Conservation (phyloP, 2,329 filamentous ascomycete species). For the Sporothrix pallida region DNA sequence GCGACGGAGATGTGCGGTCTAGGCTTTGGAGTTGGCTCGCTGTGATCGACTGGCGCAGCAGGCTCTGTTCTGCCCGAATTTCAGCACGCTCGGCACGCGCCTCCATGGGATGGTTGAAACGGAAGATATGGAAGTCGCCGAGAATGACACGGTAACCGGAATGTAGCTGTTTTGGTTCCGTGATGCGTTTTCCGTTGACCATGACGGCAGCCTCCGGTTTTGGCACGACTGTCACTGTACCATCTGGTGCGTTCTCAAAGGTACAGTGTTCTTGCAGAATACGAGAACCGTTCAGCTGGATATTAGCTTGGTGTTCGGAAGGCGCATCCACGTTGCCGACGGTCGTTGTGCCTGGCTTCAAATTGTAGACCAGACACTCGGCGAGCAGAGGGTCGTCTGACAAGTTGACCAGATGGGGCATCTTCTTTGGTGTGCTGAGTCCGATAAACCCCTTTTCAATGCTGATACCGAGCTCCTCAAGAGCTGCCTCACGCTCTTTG, state of each 20-base stretch:
- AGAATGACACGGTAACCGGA: conserved; percentile 95
- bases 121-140: conserved; percentile 97
- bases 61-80: conserved; percentile 75
- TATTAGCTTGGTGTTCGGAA: conserved; percentile 76
- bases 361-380: conserved; percentile 96
- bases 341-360: conserved; percentile 92
- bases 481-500: conserved; percentile 90
- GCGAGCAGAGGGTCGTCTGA: conserved; percentile 93
- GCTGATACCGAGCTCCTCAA: conserved; percentile 97
- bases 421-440: conserved; percentile 95
- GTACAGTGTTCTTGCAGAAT: conserved; percentile 92
- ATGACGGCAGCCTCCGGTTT: conserved; percentile 94
- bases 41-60: conserved; percentile 81
- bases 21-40: conserved; percentile 66
- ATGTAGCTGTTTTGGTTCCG: conserved; percentile 82
- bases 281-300: conserved; percentile 89
- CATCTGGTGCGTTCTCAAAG: conserved; percentile 87
- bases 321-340: conserved; percentile 93
- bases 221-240: conserved; percentile 88
- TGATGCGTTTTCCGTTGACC: conserved; percentile 92
- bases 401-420: conserved; percentile 97
- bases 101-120: conserved; percentile 97
- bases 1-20: conserved; percentile 61
- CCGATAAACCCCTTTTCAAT: conserved; percentile 99
- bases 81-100: conserved; percentile 90